Percentiles rank a stretch among this genome's conserved stretches.
Evolutionary conservation across 2,329 filamentous ascomycete genomes (phyloP).

Genomic region (Ophidiomyces ophidiicola): DNA sequence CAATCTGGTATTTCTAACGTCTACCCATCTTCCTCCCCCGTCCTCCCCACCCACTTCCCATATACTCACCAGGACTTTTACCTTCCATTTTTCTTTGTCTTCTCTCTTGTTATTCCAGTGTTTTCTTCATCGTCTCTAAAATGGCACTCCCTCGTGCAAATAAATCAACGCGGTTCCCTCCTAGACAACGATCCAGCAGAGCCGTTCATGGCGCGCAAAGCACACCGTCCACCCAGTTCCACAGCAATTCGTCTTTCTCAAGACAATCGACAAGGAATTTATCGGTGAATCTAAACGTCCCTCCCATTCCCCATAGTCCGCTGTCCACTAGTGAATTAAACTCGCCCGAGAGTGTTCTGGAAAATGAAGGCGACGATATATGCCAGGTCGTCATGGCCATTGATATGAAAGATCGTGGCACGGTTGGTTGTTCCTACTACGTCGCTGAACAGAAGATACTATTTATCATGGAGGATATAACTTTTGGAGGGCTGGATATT

Average conservation of each 20-base stretch:
- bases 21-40: not conserved
- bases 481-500: slow-evolving; percentile 54
- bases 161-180: too few species aligned
- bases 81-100: too few species aligned
- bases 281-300: not conserved
- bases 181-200: too few species aligned
- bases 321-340: not conserved
- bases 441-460: slow-evolving; percentile 56
- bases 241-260: not conserved
- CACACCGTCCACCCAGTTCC: too few species aligned
- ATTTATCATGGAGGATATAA: slow-evolving; percentile 64
- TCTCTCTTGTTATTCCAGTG: too few species aligned
- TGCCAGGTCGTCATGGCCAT: slow-evolving; percentile 70
- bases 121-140: too few species aligned
- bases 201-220: too few species aligned
- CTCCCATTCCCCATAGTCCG: not conserved
- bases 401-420: slow-evolving; percentile 56
- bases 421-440: slow-evolving; percentile 77
- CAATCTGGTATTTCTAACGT: slow-evolving; percentile 1
- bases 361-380: slow-evolving; percentile 38
- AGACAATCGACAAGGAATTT: not conserved
- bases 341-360: slow-evolving; percentile 12
- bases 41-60: not conserved
- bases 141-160: too few species aligned
- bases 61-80: too few species aligned